Evolutionary conservation across 331 rosid species (phyloP).

Genomic region (Malus hybrid): DNA sequence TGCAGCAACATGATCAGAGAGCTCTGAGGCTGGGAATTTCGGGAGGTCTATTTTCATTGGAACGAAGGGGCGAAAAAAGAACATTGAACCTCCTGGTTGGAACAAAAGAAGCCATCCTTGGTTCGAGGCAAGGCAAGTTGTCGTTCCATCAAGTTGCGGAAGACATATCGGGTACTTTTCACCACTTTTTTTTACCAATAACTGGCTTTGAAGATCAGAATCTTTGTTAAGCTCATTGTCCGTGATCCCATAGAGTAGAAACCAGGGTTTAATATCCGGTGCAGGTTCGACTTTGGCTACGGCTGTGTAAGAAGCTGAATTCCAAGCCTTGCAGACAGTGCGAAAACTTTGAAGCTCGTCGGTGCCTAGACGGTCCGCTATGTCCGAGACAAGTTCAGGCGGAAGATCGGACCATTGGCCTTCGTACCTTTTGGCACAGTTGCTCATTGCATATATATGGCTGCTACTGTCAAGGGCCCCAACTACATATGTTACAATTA

Average conservation of each 20-base stretch:
- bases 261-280: neutral
- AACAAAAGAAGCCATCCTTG: neutral
- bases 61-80: constrained; percentile 16
- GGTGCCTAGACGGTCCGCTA: constrained; percentile 1
- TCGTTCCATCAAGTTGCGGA: constrained; percentile 14
- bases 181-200: neutral
- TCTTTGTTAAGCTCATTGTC: neutral
- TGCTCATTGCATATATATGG: neutral
- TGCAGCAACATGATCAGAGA: constrained; percentile 8
- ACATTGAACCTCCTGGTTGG: neutral
- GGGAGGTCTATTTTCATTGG: constrained; percentile 5
- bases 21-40: neutral
- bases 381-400: neutral
- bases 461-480: neutral
- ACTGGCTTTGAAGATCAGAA: neutral
- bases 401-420: constrained; percentile 4
- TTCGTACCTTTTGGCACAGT: neutral
- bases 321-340: constrained; percentile 19
- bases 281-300: neutral
- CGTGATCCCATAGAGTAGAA: neutral
- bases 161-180: neutral
- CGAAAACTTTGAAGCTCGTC: constrained; percentile 14
- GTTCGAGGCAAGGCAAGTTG: constrained; percentile 20
- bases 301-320: neutral
- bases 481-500: neutral